Evolutionary conservation across 2,329 filamentous ascomycete species (phyloP).

Genomic region (Ceratocystis cubensis): DNA sequence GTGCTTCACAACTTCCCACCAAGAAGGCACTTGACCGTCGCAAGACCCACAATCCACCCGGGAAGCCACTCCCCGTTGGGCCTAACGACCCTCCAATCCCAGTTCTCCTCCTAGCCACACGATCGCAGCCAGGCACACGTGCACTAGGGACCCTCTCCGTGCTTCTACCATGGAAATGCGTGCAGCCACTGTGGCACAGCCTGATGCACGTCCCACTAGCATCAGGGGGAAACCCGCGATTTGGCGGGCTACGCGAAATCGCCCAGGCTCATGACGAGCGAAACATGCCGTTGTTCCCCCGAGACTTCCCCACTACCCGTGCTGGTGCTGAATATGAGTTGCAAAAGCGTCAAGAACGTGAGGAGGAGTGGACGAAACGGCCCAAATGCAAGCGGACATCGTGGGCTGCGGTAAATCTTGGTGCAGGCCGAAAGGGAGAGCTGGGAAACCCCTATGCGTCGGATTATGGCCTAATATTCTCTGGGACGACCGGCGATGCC

Average conservation of each 20-base stretch:
- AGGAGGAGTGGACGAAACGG: constrained; percentile 32
- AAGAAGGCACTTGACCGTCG: constrained; percentile 74
- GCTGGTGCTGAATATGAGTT: constrained; percentile 71
- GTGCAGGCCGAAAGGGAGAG: constrained; percentile 64
- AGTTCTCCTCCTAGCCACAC: constrained; percentile 53
- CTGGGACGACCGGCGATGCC: constrained; percentile 19
- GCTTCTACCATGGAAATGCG: constrained; percentile 80
- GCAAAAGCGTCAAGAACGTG: constrained; percentile 45
- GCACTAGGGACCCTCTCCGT: constrained; percentile 66
- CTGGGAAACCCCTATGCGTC: constrained; percentile 70
- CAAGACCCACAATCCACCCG: constrained; percentile 50
- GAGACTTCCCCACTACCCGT: constrained; percentile 66
- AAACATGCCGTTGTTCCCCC: constrained; percentile 69
- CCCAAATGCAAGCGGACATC: constrained; percentile 72
- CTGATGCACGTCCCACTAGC: constrained; percentile 72
- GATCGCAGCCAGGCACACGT: constrained; percentile 35
- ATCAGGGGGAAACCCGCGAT: constrained; percentile 65
- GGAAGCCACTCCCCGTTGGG: constrained; percentile 45
- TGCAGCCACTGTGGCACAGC: constrained; percentile 72
- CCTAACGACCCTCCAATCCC: constrained; percentile 64
- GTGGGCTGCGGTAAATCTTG: constrained; percentile 63
- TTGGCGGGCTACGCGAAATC: constrained; percentile 69
- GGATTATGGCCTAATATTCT: constrained; percentile 64
- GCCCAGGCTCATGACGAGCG: constrained; percentile 74
- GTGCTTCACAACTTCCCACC: constrained; percentile 53